phyloP scores from a whole-genome alignment of 768 basidiomycete species.

The Tulasnella sp. region DNA sequence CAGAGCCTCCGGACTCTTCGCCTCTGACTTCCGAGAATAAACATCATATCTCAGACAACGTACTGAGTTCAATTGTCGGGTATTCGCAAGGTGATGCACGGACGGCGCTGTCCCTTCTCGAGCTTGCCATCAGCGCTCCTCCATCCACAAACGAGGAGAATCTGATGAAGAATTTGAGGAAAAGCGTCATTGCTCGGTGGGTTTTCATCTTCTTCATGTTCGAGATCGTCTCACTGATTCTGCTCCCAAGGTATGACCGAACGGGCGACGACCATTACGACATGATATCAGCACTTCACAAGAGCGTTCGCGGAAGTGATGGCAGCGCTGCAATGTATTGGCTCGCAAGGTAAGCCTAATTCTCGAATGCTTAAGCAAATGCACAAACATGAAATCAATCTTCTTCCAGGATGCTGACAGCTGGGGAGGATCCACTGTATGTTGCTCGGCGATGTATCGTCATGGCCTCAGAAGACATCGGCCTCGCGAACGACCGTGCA shows the following conservation, averaged over 20 bases:
- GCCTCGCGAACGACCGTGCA: conserved; percentile 65
- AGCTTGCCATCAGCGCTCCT: conserved; percentile 46
- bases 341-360: conserved; percentile 41
- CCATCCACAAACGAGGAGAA: conserved; percentile 32
- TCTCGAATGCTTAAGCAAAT: neutral
- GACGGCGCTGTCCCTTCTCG: conserved; percentile 64
- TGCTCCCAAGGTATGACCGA: conserved; percentile 42
- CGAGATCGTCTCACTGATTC: neutral
- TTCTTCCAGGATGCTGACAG: conserved; percentile 49
- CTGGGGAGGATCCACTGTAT: conserved; percentile 72
- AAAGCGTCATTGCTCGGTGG: conserved; percentile 40
- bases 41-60: conserved; percentile 31
- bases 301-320: conserved; percentile 67
- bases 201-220: neutral
- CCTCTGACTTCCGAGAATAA: neutral
- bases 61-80: conserved; percentile 40
- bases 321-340: conserved; percentile 76
- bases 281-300: conserved; percentile 77
- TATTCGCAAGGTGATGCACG: conserved; percentile 61
- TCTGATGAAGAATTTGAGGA: conserved; percentile 46
- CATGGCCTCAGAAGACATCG: conserved; percentile 78
- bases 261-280: conserved; percentile 68
- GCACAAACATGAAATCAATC: neutral
- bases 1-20: neutral
- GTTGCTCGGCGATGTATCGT: conserved; percentile 64